Percentiles rank a stretch among this genome's conserved stretches.
phyloP scores from a whole-genome alignment of 129 eudicot genomes.

The Solidago caesia region DNA sequence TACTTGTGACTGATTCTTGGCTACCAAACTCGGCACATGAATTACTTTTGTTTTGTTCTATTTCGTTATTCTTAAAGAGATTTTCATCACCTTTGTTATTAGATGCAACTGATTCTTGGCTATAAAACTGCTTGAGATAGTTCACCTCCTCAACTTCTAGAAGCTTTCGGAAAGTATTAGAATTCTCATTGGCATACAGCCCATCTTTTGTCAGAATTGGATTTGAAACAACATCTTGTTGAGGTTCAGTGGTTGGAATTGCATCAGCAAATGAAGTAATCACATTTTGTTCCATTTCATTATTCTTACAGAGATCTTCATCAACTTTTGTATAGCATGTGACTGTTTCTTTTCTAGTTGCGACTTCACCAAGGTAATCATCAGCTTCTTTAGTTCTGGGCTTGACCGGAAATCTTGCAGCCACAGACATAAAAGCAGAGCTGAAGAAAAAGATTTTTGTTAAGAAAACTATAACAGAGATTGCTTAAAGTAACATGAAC shows the following conservation, averaged over 20 bases:
- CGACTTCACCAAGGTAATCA: conserved; percentile 11
- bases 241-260: neutral
- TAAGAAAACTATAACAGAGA: neutral
- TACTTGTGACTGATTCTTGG: conserved; percentile 10
- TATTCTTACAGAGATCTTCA: conserved; percentile 18
- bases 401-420: conserved; percentile 48
- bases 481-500: neutral
- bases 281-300: conserved; percentile 16
- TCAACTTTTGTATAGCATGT: conserved; percentile 1
- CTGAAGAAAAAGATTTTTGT: conserved; percentile 38
- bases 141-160: conserved; percentile 32
- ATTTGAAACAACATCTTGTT: neutral
- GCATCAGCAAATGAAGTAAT: conserved; percentile 15
- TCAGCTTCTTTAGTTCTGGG: conserved; percentile 21
- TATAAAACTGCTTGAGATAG: conserved; percentile 18
- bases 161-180: conserved; percentile 22
- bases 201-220: neutral
- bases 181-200: conserved; percentile 3
- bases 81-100: conserved; percentile 4
- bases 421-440: conserved; percentile 61
- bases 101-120: conserved; percentile 10
- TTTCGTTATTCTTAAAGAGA: conserved; percentile 13
- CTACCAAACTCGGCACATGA: conserved; percentile 12
- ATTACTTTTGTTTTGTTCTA: conserved; percentile 8
- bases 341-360: conserved; percentile 31